Percentiles rank a stretch among this genome's conserved stretches.
Evolutionary conservation across 345 rosid species (phyloP).

Genomic region (Camelina sativa): DNA sequence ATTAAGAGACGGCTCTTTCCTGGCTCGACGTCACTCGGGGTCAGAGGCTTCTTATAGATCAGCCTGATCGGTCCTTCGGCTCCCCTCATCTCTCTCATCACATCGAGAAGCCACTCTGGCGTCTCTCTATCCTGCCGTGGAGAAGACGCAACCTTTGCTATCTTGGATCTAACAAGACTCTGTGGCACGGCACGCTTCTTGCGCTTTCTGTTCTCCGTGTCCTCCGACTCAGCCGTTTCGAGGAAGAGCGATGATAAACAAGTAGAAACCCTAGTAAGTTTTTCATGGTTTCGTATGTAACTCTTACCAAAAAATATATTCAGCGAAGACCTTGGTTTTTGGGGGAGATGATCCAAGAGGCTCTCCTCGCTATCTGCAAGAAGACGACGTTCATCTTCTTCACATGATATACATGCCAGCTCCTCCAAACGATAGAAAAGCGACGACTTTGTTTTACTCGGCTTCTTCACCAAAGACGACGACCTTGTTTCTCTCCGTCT

Average conservation of each 20-base stretch:
- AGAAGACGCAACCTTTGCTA: conserved; percentile 3
- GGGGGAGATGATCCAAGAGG: background rate
- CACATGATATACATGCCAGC: background rate
- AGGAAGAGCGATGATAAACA: background rate
- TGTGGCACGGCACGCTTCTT: background rate
- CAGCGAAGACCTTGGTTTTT: background rate
- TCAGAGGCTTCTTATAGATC: conserved; percentile 5
- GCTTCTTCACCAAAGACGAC: too few species aligned
- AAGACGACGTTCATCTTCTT: background rate
- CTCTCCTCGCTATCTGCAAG: background rate
- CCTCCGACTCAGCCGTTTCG: background rate
- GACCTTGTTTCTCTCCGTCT: too few species aligned
- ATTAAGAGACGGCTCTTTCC: conserved; percentile 17
- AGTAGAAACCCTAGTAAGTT: background rate
- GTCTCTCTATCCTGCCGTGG: conserved; percentile 2
- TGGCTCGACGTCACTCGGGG: background rate
- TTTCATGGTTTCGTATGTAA: background rate
- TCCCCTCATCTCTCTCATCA: background rate
- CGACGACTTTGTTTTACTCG: too few species aligned
- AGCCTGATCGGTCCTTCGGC: background rate
- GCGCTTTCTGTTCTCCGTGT: conserved; percentile 14
- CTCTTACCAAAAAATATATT: background rate
- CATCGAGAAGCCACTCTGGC: background rate
- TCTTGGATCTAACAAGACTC: conserved; percentile 10
- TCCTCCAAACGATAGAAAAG: too few species aligned